Percentiles rank a stretch among this genome's conserved stretches.
phyloP scores from a whole-genome alignment of 345 rosid genomes.

The Nasturtium officinale region DNA sequence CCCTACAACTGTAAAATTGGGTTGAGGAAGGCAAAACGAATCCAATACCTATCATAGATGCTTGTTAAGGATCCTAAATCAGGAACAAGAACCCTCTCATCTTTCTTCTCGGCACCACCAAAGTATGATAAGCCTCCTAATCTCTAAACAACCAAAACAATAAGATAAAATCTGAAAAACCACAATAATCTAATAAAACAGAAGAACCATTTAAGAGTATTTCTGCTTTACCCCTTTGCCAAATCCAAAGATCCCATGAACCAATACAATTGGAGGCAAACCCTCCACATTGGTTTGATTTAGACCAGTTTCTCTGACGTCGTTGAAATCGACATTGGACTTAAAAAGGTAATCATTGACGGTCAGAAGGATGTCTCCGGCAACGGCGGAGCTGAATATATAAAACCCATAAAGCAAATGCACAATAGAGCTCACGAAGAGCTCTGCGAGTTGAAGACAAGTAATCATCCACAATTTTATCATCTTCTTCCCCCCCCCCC shows the following conservation, averaged over 20 bases:
- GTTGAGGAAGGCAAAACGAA: neutral
- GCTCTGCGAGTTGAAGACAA: slow-evolving; percentile 74
- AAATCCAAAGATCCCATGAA: slow-evolving; percentile 99
- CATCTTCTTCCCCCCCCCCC: slow-evolving; percentile 46
- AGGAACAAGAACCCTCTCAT: slow-evolving; percentile 93
- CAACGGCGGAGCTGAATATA: slow-evolving; percentile 85
- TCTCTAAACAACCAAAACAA: slow-evolving; percentile 50
- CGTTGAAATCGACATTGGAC: slow-evolving; percentile 47
- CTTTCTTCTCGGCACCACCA: slow-evolving; percentile 98
- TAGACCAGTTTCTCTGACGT: slow-evolving; percentile 39
- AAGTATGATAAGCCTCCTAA: slow-evolving; percentile 92
- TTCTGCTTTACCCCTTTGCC: slow-evolving; percentile 75
- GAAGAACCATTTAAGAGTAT: neutral
- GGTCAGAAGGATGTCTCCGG: slow-evolving; percentile 72
- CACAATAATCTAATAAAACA: slow-evolving; percentile 15
- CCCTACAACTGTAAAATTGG: neutral
- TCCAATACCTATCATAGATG: slow-evolving; percentile 73
- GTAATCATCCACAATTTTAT: slow-evolving; percentile 65
- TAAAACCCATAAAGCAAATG: slow-evolving; percentile 85
- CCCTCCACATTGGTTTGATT: slow-evolving; percentile 39
- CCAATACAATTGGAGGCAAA: slow-evolving; percentile 87
- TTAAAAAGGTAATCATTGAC: slow-evolving; percentile 60
- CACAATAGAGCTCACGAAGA: slow-evolving; percentile 72
- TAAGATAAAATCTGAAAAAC: slow-evolving; percentile 23
- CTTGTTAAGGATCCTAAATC: slow-evolving; percentile 97